These are phyloP conservation scores for Harringtonia aguacate DNA, from an alignment of 2,329 filamentous ascomycete genomes.

Conservation along the genomic window DNA sequence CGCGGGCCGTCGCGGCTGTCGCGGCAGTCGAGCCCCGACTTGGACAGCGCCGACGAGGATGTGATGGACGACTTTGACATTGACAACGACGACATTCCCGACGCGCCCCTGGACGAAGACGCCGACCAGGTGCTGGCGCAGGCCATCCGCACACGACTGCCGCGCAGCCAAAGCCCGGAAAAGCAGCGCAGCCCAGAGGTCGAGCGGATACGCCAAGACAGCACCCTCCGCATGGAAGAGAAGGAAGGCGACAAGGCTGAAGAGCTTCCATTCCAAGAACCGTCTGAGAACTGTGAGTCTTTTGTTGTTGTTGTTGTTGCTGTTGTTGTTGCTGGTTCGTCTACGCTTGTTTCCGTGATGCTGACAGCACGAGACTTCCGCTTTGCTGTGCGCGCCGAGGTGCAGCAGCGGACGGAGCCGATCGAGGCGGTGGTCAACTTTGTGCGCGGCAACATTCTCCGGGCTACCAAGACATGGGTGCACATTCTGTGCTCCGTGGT, in stretches of 20 bases:
- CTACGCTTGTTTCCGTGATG: too few species aligned
- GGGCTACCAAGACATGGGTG: conserved; percentile 57
- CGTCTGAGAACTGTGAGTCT: conserved; percentile 40
- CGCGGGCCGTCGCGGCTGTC: too few species aligned
- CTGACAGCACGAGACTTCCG: conserved; percentile 60
- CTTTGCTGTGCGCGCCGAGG: conserved; percentile 77
- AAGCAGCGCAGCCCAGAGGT: conserved; percentile 40
- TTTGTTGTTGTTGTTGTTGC: not conserved
- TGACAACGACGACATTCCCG: conserved; percentile 13
- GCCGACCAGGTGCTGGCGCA: conserved; percentile 34
- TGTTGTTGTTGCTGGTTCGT: too few species aligned
- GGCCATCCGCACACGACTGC: conserved; percentile 44
- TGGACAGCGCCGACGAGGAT: conserved; percentile 22
- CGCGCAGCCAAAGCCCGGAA: conserved; percentile 44
- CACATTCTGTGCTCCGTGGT: conserved; percentile 54
- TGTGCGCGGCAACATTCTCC: conserved; percentile 46
- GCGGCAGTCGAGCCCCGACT: conserved; percentile 22
- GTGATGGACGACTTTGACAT: conserved; percentile 16
- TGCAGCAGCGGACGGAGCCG: conserved; percentile 76
- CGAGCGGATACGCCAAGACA: conserved; percentile 16
- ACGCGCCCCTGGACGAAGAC: conserved; percentile 21
- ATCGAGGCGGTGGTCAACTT: conserved; percentile 64
- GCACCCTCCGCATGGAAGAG: not conserved
- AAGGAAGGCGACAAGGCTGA: conserved; percentile 15
- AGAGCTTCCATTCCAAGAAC: conserved; percentile 17